Base-by-base conservation (phyloP, 1,284 basidiomycete genomes). In the Ganoderma lingzhi region DNA sequence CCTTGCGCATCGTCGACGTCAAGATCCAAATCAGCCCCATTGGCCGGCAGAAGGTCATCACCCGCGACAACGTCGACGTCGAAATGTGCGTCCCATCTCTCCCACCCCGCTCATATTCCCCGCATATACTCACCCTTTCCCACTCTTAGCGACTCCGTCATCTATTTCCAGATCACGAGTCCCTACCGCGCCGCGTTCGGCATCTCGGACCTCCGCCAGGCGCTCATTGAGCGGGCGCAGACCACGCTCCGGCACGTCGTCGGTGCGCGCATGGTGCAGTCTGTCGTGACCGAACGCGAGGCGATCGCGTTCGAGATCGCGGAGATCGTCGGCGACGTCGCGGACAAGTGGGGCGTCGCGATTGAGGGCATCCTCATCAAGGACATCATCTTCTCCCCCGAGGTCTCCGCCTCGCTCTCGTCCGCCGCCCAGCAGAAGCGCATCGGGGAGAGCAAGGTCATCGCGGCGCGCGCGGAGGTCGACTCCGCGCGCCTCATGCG, bases 191-290 rank as follows among this genome's bases (percentile, higher is more conserved):
- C 97, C 6, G 94, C 95, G 0, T 99, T 96, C 80, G 96, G 95
- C 48, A 97, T 99, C 82, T 87, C 85, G 66, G 95, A 98, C 80
- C 89, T 99, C 51, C 91, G 92, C 66, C 88, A 91, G 74, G 96
- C 96, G 0, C 90, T 99, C 71, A 86, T 93, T 69, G 96, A 99
- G 82, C 93, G 97, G 77, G 95, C 97, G 1, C 96, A 98, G 82
- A 98, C 97, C 2, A 99, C 97, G 12, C 87, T 99, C 23, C 91
- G 97, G 56, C 95, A 98, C 76, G 96, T 98, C 76, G 96, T 98
- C 23, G 96, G 96, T 75, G 95, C 94, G 10, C 92, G 96, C 55
- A 91, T 89, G 0, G 93, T 94, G 39, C 93, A 94, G 80, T 90
- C 88, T 76, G 92, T 95, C 64, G 91, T 95, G 71, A 92, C 92